These are phyloP conservation scores for Coprinopsis sp. DNA, from an alignment of 768 basidiomycete species.

Conservation along the genomic window DNA sequence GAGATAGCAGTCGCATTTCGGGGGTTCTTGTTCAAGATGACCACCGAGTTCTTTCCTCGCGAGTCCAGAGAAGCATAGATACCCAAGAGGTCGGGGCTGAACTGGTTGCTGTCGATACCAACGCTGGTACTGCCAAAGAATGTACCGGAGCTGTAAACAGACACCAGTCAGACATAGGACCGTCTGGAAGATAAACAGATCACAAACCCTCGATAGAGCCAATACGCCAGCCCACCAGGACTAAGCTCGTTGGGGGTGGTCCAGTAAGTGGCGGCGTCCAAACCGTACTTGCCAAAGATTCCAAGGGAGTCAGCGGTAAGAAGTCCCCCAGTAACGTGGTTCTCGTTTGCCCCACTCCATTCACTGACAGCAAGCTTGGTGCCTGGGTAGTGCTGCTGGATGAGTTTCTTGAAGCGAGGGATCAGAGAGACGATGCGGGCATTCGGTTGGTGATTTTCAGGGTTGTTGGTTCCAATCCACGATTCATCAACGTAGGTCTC, in stretches of 20 bases:
- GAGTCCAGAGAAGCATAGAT: constrained; percentile 42
- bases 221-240: constrained; percentile 49
- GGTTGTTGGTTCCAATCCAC: constrained; percentile 39
- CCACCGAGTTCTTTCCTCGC: constrained; percentile 34
- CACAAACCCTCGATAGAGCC: constrained; percentile 49
- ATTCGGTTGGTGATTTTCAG: constrained; percentile 46
- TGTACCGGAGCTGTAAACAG: constrained; percentile 36
- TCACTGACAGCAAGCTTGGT: constrained; percentile 52
- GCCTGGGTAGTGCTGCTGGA: constrained; percentile 45
- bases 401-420: constrained; percentile 47
- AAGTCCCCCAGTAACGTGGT: constrained; percentile 50
- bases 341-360: constrained; percentile 44
- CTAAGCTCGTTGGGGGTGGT: constrained; percentile 40
- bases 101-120: constrained; percentile 39
- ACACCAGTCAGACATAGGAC: background rate
- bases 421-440: constrained; percentile 40
- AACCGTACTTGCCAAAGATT: constrained; percentile 44
- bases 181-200: background rate
- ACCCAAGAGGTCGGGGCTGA: constrained; percentile 37
- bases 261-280: constrained; percentile 55
- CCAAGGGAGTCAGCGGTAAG: constrained; percentile 48
- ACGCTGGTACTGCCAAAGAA: constrained; percentile 41
- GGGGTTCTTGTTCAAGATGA: constrained; percentile 51
- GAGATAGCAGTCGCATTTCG: constrained; percentile 34
- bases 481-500: constrained; percentile 50